Evolutionary conservation across 2,329 filamentous ascomycete species (phyloP), one percentile per base, ranked within the genome.

Genomic region (Trichoderma sp.): DNA sequence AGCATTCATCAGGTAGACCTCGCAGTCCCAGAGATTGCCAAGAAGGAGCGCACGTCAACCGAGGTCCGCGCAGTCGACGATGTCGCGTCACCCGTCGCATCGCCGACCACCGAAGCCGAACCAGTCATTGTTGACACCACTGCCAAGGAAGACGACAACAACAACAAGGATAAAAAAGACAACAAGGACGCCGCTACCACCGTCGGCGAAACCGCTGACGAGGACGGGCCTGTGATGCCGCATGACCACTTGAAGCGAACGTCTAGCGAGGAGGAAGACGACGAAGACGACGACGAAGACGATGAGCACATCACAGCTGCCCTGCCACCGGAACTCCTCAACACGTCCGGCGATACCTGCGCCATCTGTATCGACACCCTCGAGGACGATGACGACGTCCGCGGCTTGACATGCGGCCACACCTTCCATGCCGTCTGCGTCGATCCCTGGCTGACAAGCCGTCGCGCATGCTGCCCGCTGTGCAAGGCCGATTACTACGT

Each of bases 401-500:
- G 96, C 73, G 96, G 96, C 2, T 83, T 99, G 70, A 94, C 93
- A 4, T 99, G 96, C 76, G 96, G 96, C n/a, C 96, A 99, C 79
- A 94, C 95, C 66, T 99, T 98, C 87, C 96, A 99, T 78, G 94
- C 94, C 61, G 92, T 91, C 49, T 99, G 96, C 77, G 88, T 99
- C 59, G 96, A 99, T 75, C 96, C 96, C 13, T 99, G 96, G 96
- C 83, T 99, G 72, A 99, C 96, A 11, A 94, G 92, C 76, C 89
- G 96, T 71, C 90, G 95, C 73, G 96, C 96, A 30, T 98, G 95
- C 83, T 99, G 96, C 78, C 96, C 96, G 6, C 89, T 99, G 7
- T 99, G 96, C 85, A 99, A 99, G 82, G 93, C 95, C 51, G 96
- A 99, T 77, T 99, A 98, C 79, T 98, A 97, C 79, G 90, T 93